Evolutionary conservation across 2,329 filamentous ascomycete species (phyloP).

Genomic region (Dendrostoma leiphaemia): DNA sequence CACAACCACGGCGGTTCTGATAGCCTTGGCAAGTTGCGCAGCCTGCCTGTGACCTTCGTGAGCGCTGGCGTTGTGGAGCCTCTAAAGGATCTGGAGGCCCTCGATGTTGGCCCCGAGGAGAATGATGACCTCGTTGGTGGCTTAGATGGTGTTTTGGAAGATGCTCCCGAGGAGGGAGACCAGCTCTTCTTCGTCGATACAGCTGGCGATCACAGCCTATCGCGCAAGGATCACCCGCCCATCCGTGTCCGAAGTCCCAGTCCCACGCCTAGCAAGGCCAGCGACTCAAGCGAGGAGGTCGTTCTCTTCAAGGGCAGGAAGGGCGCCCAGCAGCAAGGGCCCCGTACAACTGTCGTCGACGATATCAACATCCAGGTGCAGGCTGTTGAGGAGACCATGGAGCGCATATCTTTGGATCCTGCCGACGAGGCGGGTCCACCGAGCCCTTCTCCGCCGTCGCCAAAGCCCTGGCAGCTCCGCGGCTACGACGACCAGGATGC

Average conservation of each 20-base stretch:
- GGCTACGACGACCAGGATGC: conserved; percentile 43
- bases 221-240: conserved; percentile 1
- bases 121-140: too few relatives aligned
- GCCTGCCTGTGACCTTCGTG: conserved; percentile 50
- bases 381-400: conserved; percentile 14
- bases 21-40: conserved; percentile 41
- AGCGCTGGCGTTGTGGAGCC: conserved; percentile 53
- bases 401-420: conserved; percentile 10
- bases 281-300: conserved; percentile 69
- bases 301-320: conserved; percentile 57
- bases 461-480: conserved; percentile 19
- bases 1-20: conserved; percentile 42
- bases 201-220: conserved; percentile 27
- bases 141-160: neutral
- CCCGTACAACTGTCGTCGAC: conserved; percentile 10
- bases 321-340: conserved; percentile 18
- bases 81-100: conserved; percentile 37
- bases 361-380: conserved; percentile 26
- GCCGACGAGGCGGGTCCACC: neutral
- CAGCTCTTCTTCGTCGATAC: conserved; percentile 38
- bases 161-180: conserved; percentile 11
- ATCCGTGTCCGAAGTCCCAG: conserved; percentile 20
- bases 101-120: neutral
- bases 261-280: conserved; percentile 23
- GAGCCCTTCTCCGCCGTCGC: neutral